Conservation (phyloP, 768 basidiomycete species). For the Tephrocybe rancida region DNA sequence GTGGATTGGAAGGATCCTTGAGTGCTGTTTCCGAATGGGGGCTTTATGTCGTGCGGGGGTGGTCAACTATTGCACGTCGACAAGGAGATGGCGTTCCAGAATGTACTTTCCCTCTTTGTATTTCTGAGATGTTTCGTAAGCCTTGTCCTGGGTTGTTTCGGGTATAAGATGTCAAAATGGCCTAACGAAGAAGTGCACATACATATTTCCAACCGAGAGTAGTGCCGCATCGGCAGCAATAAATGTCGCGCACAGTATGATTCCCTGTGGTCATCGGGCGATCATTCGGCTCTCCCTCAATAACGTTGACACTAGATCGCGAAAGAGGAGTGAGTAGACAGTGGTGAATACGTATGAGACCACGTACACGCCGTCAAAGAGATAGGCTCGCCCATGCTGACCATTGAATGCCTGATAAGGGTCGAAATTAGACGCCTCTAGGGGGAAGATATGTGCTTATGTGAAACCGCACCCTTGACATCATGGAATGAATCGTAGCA, state of each 20-base stretch:
- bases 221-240: constrained; percentile 86
- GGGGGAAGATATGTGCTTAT: neutral
- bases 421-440: constrained; percentile 17
- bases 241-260: constrained; percentile 95
- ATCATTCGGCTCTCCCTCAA: constrained; percentile 88
- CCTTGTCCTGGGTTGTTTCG: constrained; percentile 72
- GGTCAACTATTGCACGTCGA: constrained; percentile 71
- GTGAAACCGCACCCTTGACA: constrained; percentile 68
- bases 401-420: constrained; percentile 86
- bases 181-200: constrained; percentile 29
- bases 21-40: neutral
- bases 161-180: constrained; percentile 8
- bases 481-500: constrained; percentile 89
- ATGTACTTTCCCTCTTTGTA: constrained; percentile 99
- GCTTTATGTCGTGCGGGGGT: neutral
- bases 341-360: neutral
- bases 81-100: constrained; percentile 89
- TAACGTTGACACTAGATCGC: constrained; percentile 78
- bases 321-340: constrained; percentile 12
- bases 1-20: constrained; percentile 5
- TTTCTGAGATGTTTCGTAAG: constrained; percentile 87
- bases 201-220: constrained; percentile 99
- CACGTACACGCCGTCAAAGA: constrained; percentile 91
- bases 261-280: constrained; percentile 96
- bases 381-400: constrained; percentile 93